These are phyloP conservation scores for Penicillium waksmanii DNA, from an alignment of 495 filamentous ascomycete species.

Conservation along the genomic window DNA sequence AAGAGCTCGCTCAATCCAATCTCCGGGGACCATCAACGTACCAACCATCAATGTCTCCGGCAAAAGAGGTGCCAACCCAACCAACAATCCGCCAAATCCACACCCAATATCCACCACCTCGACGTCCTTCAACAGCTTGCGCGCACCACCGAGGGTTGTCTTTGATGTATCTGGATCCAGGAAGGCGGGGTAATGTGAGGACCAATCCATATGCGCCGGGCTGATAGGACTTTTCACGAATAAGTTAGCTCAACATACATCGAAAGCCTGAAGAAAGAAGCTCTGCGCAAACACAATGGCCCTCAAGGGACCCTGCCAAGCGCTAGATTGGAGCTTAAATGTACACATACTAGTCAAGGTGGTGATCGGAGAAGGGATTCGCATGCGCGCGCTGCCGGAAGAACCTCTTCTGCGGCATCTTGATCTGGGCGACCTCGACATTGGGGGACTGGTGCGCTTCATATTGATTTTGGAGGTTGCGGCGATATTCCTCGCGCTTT, in stretches of 20 bases:
- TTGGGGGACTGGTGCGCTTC: slow-evolving; percentile 33
- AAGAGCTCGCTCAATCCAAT: too few species aligned
- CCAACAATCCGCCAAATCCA: slow-evolving; percentile 88
- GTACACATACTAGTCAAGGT: slow-evolving; percentile 74
- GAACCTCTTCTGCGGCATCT: slow-evolving; percentile 88
- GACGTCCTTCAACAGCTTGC: slow-evolving; percentile 64
- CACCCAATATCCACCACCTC: slow-evolving; percentile 98
- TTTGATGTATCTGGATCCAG: slow-evolving; percentile 42
- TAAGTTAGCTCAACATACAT: slow-evolving; percentile 21
- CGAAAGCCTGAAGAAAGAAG: not conserved
- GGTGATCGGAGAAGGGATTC: slow-evolving; percentile 95
- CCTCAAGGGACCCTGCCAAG: not conserved
- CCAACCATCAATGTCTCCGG: slow-evolving; percentile 84
- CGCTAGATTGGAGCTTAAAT: not conserved
- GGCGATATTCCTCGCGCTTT: slow-evolving; percentile 75
- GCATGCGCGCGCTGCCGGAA: slow-evolving; percentile 96
- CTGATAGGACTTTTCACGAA: slow-evolving; percentile 65
- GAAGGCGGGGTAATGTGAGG: slow-evolving; percentile 78
- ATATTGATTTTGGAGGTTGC: slow-evolving; percentile 25
- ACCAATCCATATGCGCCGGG: slow-evolving; percentile 91
- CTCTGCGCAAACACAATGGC: not conserved
- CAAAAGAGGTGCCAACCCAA: slow-evolving; percentile 79
- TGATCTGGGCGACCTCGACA: slow-evolving; percentile 30
- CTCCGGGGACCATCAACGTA: slow-evolving; percentile 31
- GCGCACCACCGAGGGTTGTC: slow-evolving; percentile 38